These are phyloP conservation scores for Coelastrella sp. DNA, from an alignment of 139 green algal species.

Conservation along the genomic window DNA sequence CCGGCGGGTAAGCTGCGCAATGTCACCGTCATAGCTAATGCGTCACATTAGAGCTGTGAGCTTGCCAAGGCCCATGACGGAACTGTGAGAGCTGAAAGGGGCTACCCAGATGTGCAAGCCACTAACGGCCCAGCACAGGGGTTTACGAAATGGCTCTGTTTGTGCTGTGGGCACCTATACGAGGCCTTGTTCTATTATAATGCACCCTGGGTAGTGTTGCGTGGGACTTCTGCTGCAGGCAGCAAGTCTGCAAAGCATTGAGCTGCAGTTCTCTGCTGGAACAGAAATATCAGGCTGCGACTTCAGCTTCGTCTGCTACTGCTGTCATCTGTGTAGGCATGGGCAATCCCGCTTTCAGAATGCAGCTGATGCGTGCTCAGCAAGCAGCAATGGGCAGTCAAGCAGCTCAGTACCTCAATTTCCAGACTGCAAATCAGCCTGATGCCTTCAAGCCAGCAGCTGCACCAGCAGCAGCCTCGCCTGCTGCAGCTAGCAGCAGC, in stretches of 20 bases:
- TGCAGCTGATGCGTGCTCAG: neutral
- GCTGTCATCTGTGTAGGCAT: neutral
- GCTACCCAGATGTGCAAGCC: too few relatives aligned
- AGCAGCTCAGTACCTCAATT: neutral
- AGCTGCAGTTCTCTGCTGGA: too few relatives aligned
- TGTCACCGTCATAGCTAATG: neutral
- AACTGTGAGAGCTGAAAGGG: too few relatives aligned
- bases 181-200: too few relatives aligned
- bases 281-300: neutral
- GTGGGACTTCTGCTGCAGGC: too few relatives aligned
- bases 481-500: neutral
- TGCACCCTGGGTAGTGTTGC: too few relatives aligned
- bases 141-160: too few relatives aligned
- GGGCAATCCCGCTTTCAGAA: neutral
- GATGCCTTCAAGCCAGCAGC: neutral
- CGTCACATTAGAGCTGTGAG: too few relatives aligned
- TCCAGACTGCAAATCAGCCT: neutral
- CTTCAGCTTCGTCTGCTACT: neutral
- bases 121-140: too few relatives aligned
- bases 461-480: neutral
- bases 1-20: neutral
- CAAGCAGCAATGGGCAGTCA: neutral
- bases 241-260: too few relatives aligned
- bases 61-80: neutral
- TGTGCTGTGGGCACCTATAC: too few relatives aligned